These are phyloP conservation scores for Aspergillus ochraceus DNA, from an alignment of 2,329 filamentous ascomycete species.

Conservation along the genomic window DNA sequence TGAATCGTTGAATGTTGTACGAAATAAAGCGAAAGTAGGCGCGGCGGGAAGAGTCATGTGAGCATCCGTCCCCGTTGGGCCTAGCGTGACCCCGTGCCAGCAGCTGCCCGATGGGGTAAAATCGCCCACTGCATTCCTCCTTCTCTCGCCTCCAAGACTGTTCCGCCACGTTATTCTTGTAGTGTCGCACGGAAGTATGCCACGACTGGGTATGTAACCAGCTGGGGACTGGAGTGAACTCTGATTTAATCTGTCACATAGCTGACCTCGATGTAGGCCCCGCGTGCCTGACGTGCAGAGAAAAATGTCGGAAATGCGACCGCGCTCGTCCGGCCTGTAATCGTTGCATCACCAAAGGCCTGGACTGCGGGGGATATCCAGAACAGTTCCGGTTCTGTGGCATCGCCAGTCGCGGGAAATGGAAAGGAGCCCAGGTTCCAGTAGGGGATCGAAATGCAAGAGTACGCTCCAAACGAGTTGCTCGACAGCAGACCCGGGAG, in stretches of 20 bases:
- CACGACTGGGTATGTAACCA: conserved; percentile 10
- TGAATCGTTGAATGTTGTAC: no score
- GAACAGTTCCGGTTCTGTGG: conserved; percentile 34
- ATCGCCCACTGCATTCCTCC: background rate
- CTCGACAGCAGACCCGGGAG: background rate
- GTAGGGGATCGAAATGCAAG: conserved; percentile 1
- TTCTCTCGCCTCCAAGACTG: background rate
- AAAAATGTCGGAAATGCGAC: conserved; percentile 35
- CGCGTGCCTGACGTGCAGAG: conserved; percentile 34
- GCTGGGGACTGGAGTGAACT: background rate
- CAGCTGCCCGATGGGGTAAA: background rate
- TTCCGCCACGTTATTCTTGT: background rate
- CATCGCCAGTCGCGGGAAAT: conserved; percentile 31
- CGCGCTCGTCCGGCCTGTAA: conserved; percentile 30
- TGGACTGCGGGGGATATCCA: conserved; percentile 32
- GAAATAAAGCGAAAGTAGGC: no score
- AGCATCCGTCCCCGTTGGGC: background rate
- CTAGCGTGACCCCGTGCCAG: background rate
- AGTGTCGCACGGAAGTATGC: conserved; percentile 2
- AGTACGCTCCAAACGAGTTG: background rate
- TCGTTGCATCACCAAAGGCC: conserved; percentile 31
- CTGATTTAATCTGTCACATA: background rate
- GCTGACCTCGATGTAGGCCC: conserved; percentile 19
- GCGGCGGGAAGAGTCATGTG: no score
- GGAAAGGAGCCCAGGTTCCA: conserved; percentile 28